phyloP scores from a whole-genome alignment of 345 rosid genomes.

The Citrus glauca region DNA sequence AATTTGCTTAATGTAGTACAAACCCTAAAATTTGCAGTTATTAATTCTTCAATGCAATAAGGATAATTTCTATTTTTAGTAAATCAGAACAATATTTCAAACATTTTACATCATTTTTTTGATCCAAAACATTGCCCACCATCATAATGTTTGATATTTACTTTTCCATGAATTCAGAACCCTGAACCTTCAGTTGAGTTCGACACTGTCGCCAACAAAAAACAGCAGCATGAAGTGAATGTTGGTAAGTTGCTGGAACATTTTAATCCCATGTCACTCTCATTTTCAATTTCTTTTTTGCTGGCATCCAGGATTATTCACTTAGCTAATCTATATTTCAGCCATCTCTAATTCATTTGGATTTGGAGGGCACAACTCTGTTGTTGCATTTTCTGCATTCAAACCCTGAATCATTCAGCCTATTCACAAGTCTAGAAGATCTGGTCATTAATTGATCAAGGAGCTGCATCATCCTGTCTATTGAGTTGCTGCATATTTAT shows the following conservation, averaged over 20 bases:
- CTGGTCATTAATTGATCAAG: background rate
- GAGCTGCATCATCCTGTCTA: constrained; percentile 16
- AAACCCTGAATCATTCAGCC: constrained; percentile 53
- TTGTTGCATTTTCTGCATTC: constrained; percentile 84
- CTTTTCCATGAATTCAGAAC: constrained; percentile 43
- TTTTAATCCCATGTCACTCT: background rate
- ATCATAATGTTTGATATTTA: background rate
- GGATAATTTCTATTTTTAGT: background rate
- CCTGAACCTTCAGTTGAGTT: constrained; percentile 89
- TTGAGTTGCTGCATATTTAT: constrained; percentile 21
- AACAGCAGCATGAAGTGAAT: constrained; percentile 92
- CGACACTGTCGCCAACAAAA: constrained; percentile 76
- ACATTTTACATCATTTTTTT: background rate
- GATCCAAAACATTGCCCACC: background rate
- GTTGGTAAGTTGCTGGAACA: constrained; percentile 63
- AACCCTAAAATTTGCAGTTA: background rate
- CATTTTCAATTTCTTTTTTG: background rate
- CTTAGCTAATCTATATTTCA: constrained; percentile 27
- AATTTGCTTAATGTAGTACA: background rate
- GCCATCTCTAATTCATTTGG: constrained; percentile 97
- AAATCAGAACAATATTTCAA: background rate
- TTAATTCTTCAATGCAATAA: background rate
- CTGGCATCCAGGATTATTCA: background rate
- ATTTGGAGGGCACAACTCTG: constrained; percentile 99
- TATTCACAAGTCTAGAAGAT: constrained; percentile 1